Evolutionary conservation across 192 early-diverging fungal species (phyloP).

Genomic region (Rhizophagus clarus): DNA sequence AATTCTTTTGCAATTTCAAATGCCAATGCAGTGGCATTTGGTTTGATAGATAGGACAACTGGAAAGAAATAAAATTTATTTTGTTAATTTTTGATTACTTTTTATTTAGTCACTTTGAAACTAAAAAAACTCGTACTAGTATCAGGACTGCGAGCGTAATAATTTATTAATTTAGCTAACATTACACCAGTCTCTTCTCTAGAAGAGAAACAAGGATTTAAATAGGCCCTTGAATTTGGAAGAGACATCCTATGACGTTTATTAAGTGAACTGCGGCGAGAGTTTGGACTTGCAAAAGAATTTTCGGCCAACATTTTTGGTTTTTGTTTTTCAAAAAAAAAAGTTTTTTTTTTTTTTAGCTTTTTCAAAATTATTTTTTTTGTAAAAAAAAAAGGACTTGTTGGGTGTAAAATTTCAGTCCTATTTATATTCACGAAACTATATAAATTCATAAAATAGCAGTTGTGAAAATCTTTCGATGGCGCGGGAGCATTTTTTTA

Average conservation of each 20-base stretch:
- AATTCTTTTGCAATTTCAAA: slow-evolving; percentile 14
- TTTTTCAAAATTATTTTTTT: no score
- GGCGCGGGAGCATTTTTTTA: neutral
- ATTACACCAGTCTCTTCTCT: slow-evolving; percentile 8
- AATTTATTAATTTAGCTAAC: neutral
- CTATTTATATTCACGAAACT: neutral
- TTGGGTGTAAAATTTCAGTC: neutral
- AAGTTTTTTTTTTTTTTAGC: no score
- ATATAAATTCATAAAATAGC: neutral
- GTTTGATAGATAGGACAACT: slow-evolving; percentile 25
- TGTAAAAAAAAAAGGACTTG: no score
- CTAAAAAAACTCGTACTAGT: neutral
- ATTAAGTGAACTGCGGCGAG: neutral
- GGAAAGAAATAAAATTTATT: neutral
- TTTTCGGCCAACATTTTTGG: neutral
- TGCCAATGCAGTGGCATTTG: neutral
- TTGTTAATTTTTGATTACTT: neutral
- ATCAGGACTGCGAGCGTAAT: neutral
- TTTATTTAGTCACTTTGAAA: neutral
- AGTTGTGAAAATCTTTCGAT: neutral
- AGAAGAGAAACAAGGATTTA: neutral
- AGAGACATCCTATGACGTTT: neutral
- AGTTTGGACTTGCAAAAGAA: neutral
- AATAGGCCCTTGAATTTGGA: neutral
- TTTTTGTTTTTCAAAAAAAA: neutral